Percentiles rank a stretch among this genome's conserved stretches.
phyloP scores from a whole-genome alignment of 306 rosid genomes.

The Ochetophila trinervis region DNA sequence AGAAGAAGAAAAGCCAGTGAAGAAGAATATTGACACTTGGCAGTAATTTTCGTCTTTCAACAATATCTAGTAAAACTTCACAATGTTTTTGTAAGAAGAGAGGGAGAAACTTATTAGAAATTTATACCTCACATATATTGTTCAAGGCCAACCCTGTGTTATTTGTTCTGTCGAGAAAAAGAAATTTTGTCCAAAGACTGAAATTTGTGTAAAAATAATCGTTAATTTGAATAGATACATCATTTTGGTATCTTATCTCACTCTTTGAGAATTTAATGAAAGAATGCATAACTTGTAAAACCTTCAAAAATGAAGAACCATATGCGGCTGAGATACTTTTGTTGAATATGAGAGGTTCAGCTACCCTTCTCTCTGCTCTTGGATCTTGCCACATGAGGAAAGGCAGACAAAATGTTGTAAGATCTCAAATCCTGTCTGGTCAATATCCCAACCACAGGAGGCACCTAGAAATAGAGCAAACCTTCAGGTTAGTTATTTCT shows the following conservation, averaged over 20 bases:
- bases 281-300: slow-evolving; percentile 36
- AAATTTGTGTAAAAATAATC: slow-evolving; percentile 35
- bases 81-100: background rate
- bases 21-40: background rate
- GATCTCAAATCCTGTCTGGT: slow-evolving; percentile 82
- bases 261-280: slow-evolving; percentile 34
- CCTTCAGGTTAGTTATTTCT: slow-evolving; percentile 35
- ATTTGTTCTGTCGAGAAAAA: slow-evolving; percentile 15
- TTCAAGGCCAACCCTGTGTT: slow-evolving; percentile 14
- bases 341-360: slow-evolving; percentile 26
- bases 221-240: slow-evolving; percentile 38
- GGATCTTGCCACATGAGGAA: slow-evolving; percentile 59
- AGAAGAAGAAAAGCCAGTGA: slow-evolving; percentile 60
- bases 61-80: background rate
- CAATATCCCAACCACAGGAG: slow-evolving; percentile 78
- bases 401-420: slow-evolving; percentile 65
- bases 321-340: slow-evolving; percentile 10
- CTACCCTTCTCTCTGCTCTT: slow-evolving; percentile 45
- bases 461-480: slow-evolving; percentile 44
- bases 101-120: background rate
- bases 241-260: slow-evolving; percentile 24
- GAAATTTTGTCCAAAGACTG: slow-evolving; percentile 20
- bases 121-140: background rate
- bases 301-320: slow-evolving; percentile 16
- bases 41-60: slow-evolving; percentile 16